Base-by-base conservation (phyloP, 805 yeast species). In the Monosporozyma unispora region DNA sequence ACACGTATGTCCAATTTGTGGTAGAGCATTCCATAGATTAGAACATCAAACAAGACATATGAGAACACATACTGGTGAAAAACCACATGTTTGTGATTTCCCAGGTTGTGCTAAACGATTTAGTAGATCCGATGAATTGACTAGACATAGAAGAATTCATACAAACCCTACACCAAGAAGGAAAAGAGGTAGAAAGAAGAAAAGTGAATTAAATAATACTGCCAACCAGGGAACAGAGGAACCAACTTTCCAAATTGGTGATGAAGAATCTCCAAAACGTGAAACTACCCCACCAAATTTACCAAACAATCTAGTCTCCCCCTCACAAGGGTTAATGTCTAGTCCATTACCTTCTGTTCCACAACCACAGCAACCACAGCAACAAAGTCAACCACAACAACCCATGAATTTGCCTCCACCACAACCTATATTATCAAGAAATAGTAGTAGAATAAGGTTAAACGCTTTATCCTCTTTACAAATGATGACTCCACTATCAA, bases 41-140 rank as follows among this genome's bases (percentile, higher is more conserved):
- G 91, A 84, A 59, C 91, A 84, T 64, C 88, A 82, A 60, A 82
- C 89, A 8, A 74, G 91, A 58, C 91, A 84, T 58, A 81, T 84
- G 51, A 70, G 90, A 59, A 84, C 89, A 11, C 91, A 84, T 59
- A 84, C 91, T 0, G 91, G 91, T 23, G 90, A 84, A 59, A 83
- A 81, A 61, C 91, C 91, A 3, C 89, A 84, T 63, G 76, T 75
- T n/a, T 84, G 90, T 66, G 75, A 80, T 25, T 84, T 74, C 55
- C 84, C 84, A 0, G 85, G 85, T 0, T 84, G 91, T 63, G 70
- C 73, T 50, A 84, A 84, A 67, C 72, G 76, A 52, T 84, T 84
- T 59, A 76, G 84, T 44, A 69, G 91, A 50, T 78, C 83, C 28
- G 91, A 84, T 63, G 91, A 84, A 61, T 69, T 84, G 47, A 84